Percentiles rank a stretch among this genome's conserved stretches.
phyloP scores from a whole-genome alignment of 2,329 filamentous ascomycete genomes.

The Alternaria solani region DNA sequence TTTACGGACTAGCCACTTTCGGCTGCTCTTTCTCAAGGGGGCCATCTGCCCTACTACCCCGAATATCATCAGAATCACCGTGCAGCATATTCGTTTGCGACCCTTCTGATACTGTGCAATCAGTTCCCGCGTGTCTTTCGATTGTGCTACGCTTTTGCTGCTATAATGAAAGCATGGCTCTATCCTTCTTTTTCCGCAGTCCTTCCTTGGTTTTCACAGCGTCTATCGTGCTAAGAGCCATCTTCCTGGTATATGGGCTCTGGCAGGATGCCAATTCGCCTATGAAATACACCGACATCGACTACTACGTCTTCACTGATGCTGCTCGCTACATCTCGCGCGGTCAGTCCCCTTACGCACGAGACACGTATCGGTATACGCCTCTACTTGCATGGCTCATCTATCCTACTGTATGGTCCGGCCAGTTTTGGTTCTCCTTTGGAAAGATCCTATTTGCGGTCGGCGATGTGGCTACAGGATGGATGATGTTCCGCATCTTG shows the following conservation, averaged over 20 bases:
- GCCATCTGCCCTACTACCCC: conserved; percentile 5
- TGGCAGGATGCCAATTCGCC: conserved; percentile 93
- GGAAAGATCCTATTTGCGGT: conserved; percentile 88
- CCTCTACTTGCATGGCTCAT: conserved; percentile 92
- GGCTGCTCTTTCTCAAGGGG: conserved; percentile 21
- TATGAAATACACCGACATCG: conserved; percentile 98
- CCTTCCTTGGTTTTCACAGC: conserved; percentile 52
- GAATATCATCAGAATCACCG: not conserved
- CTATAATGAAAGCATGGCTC: conserved; percentile 27
- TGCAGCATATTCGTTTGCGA: not conserved
- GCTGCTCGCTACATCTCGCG: conserved; percentile 78
- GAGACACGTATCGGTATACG: conserved; percentile 97
- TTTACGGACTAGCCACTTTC: conserved; percentile 29
- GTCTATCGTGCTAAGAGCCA: conserved; percentile 69
- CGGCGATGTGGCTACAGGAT: conserved; percentile 85
- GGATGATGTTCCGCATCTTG: conserved; percentile 71
- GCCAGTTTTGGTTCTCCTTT: conserved; percentile 74
- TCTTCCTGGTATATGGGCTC: conserved; percentile 84
- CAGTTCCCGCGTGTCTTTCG: not conserved
- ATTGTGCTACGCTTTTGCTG: not conserved
- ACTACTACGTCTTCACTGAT: conserved; percentile 98
- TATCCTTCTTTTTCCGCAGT: conserved; percentile 46
- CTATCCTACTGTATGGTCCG: conserved; percentile 74
- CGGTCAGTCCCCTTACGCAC: conserved; percentile 79
- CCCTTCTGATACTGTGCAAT: not conserved